phyloP scores from a whole-genome alignment of 306 rosid species.

The Canavalia gladiata region DNA sequence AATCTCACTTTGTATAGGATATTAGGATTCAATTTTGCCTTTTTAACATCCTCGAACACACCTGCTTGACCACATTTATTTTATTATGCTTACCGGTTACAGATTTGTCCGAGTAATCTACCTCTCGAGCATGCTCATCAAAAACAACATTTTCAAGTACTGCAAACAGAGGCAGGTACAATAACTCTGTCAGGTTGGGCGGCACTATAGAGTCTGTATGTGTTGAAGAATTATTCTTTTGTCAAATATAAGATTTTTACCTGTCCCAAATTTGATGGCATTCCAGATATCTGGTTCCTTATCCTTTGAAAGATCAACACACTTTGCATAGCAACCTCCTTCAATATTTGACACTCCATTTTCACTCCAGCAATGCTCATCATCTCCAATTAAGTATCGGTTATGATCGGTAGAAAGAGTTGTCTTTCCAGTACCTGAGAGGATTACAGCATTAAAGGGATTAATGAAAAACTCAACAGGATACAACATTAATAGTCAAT shows the following conservation, averaged over 20 bases:
- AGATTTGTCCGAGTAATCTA: conserved; percentile 74
- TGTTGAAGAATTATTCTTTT: background rate
- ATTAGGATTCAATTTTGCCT: conserved; percentile 1
- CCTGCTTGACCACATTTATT: background rate
- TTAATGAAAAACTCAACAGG: conserved; percentile 9
- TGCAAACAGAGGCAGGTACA: conserved; percentile 49
- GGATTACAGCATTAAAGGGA: conserved; percentile 27
- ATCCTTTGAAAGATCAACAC: conserved; percentile 76
- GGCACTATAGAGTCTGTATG: background rate
- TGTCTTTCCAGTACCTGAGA: conserved; percentile 81
- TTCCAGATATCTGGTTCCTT: conserved; percentile 89
- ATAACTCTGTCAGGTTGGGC: conserved; percentile 28
- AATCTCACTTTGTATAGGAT: conserved; percentile 26
- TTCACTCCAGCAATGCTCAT: conserved; percentile 87
- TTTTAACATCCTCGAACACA: background rate
- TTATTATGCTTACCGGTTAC: conserved; percentile 66
- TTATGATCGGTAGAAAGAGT: conserved; percentile 85
- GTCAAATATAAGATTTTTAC: conserved; percentile 45
- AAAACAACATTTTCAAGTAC: conserved; percentile 84
- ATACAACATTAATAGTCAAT: conserved; percentile 22
- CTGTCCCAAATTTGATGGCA: conserved; percentile 86
- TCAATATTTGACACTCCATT: conserved; percentile 88
- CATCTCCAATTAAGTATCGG: conserved; percentile 80
- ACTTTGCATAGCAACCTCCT: conserved; percentile 93
- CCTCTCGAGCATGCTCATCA: conserved; percentile 80